Conservation (phyloP, 768 basidiomycete genomes). For the Russula dissimulans region DNA sequence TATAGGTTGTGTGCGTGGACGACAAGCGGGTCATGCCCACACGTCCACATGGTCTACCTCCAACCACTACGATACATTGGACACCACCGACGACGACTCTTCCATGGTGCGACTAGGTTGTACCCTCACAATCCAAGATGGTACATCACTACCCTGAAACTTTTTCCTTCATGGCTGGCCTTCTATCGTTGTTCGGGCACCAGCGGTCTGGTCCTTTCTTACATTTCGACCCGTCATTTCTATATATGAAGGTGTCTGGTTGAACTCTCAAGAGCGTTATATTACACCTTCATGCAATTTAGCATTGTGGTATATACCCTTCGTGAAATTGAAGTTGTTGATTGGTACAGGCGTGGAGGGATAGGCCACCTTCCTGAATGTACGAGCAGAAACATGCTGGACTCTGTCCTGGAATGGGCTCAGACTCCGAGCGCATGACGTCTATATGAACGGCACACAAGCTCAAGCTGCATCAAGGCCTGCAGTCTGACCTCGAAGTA, state of each 20-base stretch:
- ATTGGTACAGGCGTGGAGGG: too few species aligned
- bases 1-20: conserved; percentile 5
- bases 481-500: too few species aligned
- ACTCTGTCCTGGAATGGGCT: too few species aligned
- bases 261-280: neutral
- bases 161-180: neutral
- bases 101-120: conserved; percentile 7
- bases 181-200: neutral
- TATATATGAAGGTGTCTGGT: neutral
- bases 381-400: too few species aligned
- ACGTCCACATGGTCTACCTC: too few species aligned
- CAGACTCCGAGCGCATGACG: too few species aligned
- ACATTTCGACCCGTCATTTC: neutral
- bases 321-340: too few species aligned
- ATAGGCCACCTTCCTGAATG: too few species aligned
- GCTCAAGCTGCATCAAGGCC: too few species aligned
- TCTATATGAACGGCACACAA: too few species aligned
- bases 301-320: too few species aligned
- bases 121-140: neutral
- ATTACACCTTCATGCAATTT: neutral
- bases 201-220: neutral
- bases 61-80: too few species aligned
- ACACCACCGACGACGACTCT: neutral
- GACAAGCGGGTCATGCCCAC: neutral
- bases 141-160: neutral